A percentile compares a stretch with the other conserved stretches of the same genome.
phyloP scores from a whole-genome alignment of 2,329 filamentous ascomycete genomes.

The Penicillium fuscoglaucum region DNA sequence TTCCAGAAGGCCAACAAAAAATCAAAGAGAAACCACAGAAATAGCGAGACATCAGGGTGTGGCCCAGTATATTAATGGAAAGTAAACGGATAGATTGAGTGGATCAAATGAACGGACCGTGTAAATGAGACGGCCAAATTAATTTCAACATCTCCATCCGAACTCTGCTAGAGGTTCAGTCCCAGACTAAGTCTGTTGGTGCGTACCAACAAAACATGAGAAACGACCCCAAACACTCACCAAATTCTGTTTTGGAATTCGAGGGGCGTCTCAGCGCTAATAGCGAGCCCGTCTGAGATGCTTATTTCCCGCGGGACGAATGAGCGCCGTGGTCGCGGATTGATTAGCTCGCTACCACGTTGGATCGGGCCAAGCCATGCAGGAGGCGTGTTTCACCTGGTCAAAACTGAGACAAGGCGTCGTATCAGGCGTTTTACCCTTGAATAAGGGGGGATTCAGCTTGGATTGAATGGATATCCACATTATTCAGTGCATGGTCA shows the following conservation, averaged over 20 bases:
- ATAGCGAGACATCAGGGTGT: slow-evolving; percentile 7
- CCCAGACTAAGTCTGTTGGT: too few species aligned
- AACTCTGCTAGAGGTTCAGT: neutral
- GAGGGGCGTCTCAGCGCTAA: slow-evolving; percentile 14
- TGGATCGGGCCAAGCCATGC: slow-evolving; percentile 6
- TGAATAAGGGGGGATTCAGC: neutral
- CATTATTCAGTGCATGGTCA: neutral
- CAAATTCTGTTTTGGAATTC: neutral
- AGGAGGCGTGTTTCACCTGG: slow-evolving; percentile 14
- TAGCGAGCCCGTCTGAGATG: slow-evolving; percentile 18
- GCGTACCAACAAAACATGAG: neutral
- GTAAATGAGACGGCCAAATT: slow-evolving; percentile 23
- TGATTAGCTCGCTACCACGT: slow-evolving; percentile 24
- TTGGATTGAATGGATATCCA: neutral
- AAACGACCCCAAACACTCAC: neutral
- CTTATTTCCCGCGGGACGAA: slow-evolving; percentile 29
- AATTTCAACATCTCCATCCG: slow-evolving; percentile 1
- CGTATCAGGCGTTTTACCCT: neutral
- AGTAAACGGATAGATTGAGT: slow-evolving; percentile 15
- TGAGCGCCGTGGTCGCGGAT: slow-evolving; percentile 23
- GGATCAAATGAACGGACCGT: slow-evolving; percentile 21
- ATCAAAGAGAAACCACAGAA: slow-evolving; percentile 10
- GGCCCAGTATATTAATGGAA: slow-evolving; percentile 17
- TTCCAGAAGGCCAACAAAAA: slow-evolving; percentile 40
- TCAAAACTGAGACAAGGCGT: slow-evolving; percentile 5